Conservation (phyloP, 2,329 filamentous ascomycete species). For the Aspergillus transmontanensis region DNA sequence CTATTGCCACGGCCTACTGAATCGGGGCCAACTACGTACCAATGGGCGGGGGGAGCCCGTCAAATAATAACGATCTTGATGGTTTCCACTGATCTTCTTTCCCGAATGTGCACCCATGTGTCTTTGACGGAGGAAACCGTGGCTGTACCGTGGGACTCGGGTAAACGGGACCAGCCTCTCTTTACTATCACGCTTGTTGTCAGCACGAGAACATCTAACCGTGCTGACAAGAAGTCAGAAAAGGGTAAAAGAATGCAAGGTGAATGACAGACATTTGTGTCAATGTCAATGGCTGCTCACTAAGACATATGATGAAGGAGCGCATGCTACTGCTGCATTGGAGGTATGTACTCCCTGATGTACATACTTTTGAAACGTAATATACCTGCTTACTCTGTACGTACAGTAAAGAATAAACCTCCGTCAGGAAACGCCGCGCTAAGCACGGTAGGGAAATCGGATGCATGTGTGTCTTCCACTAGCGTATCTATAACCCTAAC, state of each 20-base stretch:
- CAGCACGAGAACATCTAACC: neutral
- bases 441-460: neutral
- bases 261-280: neutral
- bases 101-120: constrained; percentile 24
- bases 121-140: constrained; percentile 22
- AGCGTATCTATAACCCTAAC: neutral
- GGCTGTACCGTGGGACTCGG: constrained; percentile 21
- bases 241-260: neutral
- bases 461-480: constrained; percentile 5
- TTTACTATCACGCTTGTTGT: neutral
- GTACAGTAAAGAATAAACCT: neutral
- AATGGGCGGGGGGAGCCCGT: constrained; percentile 12
- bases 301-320: constrained; percentile 2
- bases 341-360: neutral
- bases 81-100: constrained; percentile 29
- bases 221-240: neutral
- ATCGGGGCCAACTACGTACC: constrained; percentile 17
- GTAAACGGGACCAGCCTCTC: constrained; percentile 1
- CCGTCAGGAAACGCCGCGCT: neutral
- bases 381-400: neutral
- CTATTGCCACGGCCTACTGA: constrained; percentile 22
- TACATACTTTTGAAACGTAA: neutral
- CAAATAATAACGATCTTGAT: constrained; percentile 23
- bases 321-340: neutral
- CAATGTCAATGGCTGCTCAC: neutral